These are phyloP conservation scores for Tubosaeta brunneosetosa DNA, from an alignment of 768 basidiomycete species.

Conservation along the genomic window DNA sequence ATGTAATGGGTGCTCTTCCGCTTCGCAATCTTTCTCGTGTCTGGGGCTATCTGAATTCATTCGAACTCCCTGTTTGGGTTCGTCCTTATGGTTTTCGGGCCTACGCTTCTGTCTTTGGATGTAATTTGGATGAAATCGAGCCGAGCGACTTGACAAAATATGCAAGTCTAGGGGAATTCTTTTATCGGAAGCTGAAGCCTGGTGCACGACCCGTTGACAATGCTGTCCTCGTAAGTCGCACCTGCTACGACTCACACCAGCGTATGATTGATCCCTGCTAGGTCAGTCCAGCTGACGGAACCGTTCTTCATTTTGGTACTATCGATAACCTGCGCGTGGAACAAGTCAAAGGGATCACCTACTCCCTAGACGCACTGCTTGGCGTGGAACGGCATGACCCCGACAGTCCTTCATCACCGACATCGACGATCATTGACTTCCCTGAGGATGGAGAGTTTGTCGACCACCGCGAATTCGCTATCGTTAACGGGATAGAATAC, in stretches of 20 bases:
- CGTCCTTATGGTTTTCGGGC: constrained; percentile 84
- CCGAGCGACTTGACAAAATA: constrained; percentile 73
- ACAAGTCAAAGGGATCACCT: constrained; percentile 97
- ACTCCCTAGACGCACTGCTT: constrained; percentile 90
- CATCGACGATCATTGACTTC: constrained; percentile 39
- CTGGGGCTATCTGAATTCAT: constrained; percentile 94
- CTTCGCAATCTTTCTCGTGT: constrained; percentile 92
- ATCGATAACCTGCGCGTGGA: constrained; percentile 79
- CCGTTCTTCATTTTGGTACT: constrained; percentile 85
- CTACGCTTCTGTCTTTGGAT: constrained; percentile 87
- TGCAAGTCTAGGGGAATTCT: constrained; percentile 88
- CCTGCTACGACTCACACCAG: neutral
- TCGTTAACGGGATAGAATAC: constrained; percentile 96
- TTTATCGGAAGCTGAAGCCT: constrained; percentile 81
- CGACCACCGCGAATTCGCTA: constrained; percentile 86
- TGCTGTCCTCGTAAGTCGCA: constrained; percentile 57
- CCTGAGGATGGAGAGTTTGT: constrained; percentile 54
- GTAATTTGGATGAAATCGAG: constrained; percentile 90
- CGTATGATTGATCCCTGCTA: constrained; percentile 22
- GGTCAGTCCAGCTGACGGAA: constrained; percentile 95
- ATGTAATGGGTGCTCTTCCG: constrained; percentile 92
- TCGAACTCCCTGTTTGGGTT: constrained; percentile 92
- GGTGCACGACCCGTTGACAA: constrained; percentile 79
- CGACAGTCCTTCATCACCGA: constrained; percentile 39
- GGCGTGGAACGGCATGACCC: constrained; percentile 57